A percentile compares a stretch with the other conserved stretches of the same genome.
Evolutionary conservation across 176 grass and related monocot genomes (phyloP).

Genomic region (Eleusine coracana): DNA sequence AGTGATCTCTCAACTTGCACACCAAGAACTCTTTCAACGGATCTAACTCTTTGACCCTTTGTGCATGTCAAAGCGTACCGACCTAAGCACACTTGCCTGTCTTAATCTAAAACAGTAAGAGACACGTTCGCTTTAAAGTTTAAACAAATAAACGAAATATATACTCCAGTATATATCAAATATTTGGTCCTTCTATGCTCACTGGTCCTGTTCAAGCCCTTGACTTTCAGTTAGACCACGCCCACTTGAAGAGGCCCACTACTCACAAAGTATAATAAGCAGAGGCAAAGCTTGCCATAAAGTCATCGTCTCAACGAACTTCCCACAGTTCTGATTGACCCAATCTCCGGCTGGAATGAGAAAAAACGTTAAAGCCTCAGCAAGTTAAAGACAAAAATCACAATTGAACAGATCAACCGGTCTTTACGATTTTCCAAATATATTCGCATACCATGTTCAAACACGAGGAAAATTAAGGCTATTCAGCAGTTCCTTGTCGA

Average conservation of each 20-base stretch:
- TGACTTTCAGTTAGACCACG: constrained; percentile 31
- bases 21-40: constrained; percentile 12
- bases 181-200: neutral
- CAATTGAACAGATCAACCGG: neutral
- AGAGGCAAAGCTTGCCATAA: constrained; percentile 1
- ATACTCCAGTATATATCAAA: neutral
- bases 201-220: constrained; percentile 15
- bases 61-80: neutral
- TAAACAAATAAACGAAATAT: neutral
- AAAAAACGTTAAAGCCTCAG: neutral
- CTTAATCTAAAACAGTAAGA: neutral
- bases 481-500: neutral
- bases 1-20: neutral
- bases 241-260: constrained; percentile 13
- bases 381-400: neutral
- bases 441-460: neutral
- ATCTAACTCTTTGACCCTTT: neutral
- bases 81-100: neutral
- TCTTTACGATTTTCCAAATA: too few relatives aligned
- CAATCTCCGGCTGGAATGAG: neutral
- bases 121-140: neutral
- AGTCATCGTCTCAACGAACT: constrained; percentile 37
- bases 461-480: neutral
- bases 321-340: constrained; percentile 1
- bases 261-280: neutral